phyloP scores from a whole-genome alignment of 352 stramenopile species.

The Thalassiosira pacifica region DNA sequence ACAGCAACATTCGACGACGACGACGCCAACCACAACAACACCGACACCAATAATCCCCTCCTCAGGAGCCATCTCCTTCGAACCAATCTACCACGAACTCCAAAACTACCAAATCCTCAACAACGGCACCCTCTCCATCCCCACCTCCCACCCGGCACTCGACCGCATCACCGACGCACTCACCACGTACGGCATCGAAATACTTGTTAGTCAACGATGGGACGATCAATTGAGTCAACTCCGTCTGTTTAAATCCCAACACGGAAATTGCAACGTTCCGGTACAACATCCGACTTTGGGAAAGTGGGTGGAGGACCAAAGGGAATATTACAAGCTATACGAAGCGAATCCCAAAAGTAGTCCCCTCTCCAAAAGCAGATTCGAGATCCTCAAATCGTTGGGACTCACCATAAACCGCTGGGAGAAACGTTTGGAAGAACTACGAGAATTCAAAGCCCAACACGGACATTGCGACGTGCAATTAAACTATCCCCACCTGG shows the following conservation, averaged over 20 bases:
- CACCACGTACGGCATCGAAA: conserved; percentile 7
- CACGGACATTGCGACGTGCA: conserved; percentile 61
- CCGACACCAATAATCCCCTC: neutral
- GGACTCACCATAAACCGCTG: conserved; percentile 41
- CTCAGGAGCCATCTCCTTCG: conserved; percentile 14
- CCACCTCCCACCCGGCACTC: conserved; percentile 30
- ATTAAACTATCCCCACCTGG: conserved; percentile 43
- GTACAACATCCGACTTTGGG: conserved; percentile 7
- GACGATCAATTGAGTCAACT: conserved; percentile 34
- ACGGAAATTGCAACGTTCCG: conserved; percentile 39
- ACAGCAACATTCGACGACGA: neutral
- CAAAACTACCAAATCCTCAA: conserved; percentile 25
- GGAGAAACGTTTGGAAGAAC: conserved; percentile 56
- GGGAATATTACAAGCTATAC: conserved; percentile 30
- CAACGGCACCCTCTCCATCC: conserved; percentile 30
- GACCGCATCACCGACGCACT: conserved; percentile 32
- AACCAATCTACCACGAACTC: conserved; percentile 24
- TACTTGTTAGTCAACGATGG: conserved; percentile 11
- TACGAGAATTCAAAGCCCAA: conserved; percentile 50
- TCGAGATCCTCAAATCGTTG: conserved; percentile 36
- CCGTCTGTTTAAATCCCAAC: conserved; percentile 18
- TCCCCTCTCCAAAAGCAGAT: conserved; percentile 11
- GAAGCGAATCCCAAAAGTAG: neutral
- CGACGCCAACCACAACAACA: neutral
- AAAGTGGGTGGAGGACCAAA: conserved; percentile 35